A percentile compares a stretch with the other conserved stretches of the same genome.
These are phyloP conservation scores for Ascochyta fabae DNA, from an alignment of 2,329 filamentous ascomycete genomes.

Conservation along the genomic window DNA sequence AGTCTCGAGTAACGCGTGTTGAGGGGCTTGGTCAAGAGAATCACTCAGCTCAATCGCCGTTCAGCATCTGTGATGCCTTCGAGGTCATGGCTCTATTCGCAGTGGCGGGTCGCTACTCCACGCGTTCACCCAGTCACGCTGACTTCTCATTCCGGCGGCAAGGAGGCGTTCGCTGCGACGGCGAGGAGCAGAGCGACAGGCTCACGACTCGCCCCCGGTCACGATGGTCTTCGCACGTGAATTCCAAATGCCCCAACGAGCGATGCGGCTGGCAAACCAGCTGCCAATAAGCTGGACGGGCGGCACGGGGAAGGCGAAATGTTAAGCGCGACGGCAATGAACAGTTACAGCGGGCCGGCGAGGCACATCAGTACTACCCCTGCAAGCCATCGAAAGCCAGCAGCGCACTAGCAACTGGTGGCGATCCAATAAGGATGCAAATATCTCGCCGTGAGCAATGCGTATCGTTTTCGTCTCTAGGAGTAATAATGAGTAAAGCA, in stretches of 20 bases:
- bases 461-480: slow-evolving; percentile 16
- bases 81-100: not conserved
- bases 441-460: slow-evolving; percentile 22
- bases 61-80: not conserved
- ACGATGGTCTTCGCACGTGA: not conserved
- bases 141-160: not conserved
- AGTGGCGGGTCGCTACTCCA: not conserved
- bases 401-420: slow-evolving; percentile 31
- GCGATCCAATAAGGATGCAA: slow-evolving; percentile 27
- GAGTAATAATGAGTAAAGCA: slow-evolving; percentile 11
- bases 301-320: slow-evolving; percentile 14
- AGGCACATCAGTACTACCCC: slow-evolving; percentile 22
- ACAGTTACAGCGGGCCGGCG: slow-evolving; percentile 24
- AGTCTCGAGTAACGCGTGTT: not conserved
- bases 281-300: slow-evolving; percentile 6
- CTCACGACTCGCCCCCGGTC: not conserved
- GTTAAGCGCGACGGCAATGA: slow-evolving; percentile 15
- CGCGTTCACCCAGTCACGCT: not conserved
- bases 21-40: not conserved
- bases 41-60: not conserved
- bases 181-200: slow-evolving; percentile 3
- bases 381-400: slow-evolving; percentile 36
- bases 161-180: slow-evolving; percentile 32
- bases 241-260: slow-evolving; percentile 21
- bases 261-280: slow-evolving; percentile 1